Conservation (phyloP, 108 stramenopile genomes). For the Skeletonema tropicum region DNA sequence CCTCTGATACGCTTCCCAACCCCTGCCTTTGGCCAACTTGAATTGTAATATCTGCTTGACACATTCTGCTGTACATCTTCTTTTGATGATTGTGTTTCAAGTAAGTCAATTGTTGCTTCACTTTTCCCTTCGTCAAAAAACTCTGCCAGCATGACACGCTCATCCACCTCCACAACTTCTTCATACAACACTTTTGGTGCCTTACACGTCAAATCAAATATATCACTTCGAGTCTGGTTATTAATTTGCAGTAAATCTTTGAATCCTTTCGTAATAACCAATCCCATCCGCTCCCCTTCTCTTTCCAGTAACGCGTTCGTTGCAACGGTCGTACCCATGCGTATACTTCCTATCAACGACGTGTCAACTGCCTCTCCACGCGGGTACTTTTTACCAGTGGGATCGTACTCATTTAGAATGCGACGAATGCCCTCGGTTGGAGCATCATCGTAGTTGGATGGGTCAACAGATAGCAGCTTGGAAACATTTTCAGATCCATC, state of each 20-base stretch:
- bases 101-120: slow-evolving; percentile 14
- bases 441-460: slow-evolving; percentile 93
- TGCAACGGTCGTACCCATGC: slow-evolving; percentile 97
- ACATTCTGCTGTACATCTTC: slow-evolving; percentile 1
- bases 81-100: slow-evolving; percentile 5
- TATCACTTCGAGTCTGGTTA: slow-evolving; percentile 92
- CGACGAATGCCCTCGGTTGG: slow-evolving; percentile 98
- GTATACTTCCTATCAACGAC: slow-evolving; percentile 85
- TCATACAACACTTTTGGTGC: slow-evolving; percentile 90
- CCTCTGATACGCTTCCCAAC: slow-evolving; percentile 48
- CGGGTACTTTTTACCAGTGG: slow-evolving; percentile 56
- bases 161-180: slow-evolving; percentile 92
- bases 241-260: slow-evolving; percentile 93
- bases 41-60: slow-evolving; percentile 10
- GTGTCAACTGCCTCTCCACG: slow-evolving; percentile 74
- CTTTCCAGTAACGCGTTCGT: slow-evolving; percentile 98
- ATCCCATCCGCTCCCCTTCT: slow-evolving; percentile 89
- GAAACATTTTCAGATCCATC: slow-evolving; percentile 66
- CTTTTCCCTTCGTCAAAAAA: slow-evolving; percentile 60
- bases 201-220: slow-evolving; percentile 82
- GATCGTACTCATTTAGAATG: slow-evolving; percentile 82
- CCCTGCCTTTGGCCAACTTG: slow-evolving; percentile 45
- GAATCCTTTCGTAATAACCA: slow-evolving; percentile 93
- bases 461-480: slow-evolving; percentile 95
- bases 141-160: slow-evolving; percentile 84